These are phyloP conservation scores for Alternaria metachromatica DNA, from an alignment of 2,329 filamentous ascomycete genomes.

Conservation along the genomic window DNA sequence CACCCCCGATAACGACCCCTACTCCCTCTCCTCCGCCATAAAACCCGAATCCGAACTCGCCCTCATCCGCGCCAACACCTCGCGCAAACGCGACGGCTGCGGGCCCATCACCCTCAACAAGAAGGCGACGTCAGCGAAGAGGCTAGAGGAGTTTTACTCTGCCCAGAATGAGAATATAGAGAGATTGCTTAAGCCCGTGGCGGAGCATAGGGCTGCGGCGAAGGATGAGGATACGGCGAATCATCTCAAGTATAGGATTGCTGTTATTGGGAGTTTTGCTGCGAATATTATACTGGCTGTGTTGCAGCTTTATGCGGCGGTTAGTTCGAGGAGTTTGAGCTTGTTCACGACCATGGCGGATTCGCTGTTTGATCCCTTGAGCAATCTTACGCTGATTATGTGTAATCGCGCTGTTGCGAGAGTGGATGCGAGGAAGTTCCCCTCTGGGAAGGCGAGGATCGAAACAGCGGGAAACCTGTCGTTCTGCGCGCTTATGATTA, in stretches of 20 bases:
- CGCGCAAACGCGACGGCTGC: slow-evolving; percentile 71
- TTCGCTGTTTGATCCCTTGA: slow-evolving; percentile 89
- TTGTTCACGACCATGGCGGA: slow-evolving; percentile 86
- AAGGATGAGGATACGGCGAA: slow-evolving; percentile 81
- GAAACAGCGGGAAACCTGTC: slow-evolving; percentile 95
- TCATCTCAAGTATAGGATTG: slow-evolving; percentile 76
- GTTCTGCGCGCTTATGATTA: slow-evolving; percentile 95
- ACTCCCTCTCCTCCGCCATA: slow-evolving; percentile 75
- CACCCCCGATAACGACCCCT: slow-evolving; percentile 76
- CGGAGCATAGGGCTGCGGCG: slow-evolving; percentile 85
- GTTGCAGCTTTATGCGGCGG: slow-evolving; percentile 88
- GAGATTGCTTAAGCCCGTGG: slow-evolving; percentile 87
- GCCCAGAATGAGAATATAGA: slow-evolving; percentile 93
- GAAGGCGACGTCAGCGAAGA: slow-evolving; percentile 56
- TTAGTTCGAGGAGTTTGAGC: slow-evolving; percentile 66
- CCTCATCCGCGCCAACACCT: slow-evolving; percentile 79
- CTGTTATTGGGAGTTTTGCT: slow-evolving; percentile 70
- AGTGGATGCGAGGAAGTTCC: slow-evolving; percentile 86
- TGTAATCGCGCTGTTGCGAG: slow-evolving; percentile 86
- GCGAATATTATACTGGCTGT: slow-evolving; percentile 81
- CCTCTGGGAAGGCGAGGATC: slow-evolving; percentile 89
- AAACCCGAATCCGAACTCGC: slow-evolving; percentile 80
- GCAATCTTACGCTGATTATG: slow-evolving; percentile 85
- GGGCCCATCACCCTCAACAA: slow-evolving; percentile 53
- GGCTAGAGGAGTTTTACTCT: slow-evolving; percentile 83